Conservation (phyloP, 768 basidiomycete species). For the Hirschioporus abietinus region DNA sequence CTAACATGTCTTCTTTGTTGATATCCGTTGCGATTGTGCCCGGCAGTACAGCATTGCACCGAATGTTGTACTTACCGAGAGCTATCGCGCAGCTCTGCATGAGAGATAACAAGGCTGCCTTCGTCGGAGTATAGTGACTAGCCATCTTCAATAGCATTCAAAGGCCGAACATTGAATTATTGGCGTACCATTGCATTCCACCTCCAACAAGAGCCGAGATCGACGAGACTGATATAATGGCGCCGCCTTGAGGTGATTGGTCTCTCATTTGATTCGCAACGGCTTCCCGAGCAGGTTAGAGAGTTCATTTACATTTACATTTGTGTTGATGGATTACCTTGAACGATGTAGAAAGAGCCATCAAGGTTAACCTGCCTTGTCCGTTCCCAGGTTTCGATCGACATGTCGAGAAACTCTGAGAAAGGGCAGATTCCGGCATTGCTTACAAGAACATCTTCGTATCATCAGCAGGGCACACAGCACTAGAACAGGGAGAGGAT, state of each 20-base stretch:
- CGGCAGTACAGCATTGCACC: slow-evolving; percentile 67
- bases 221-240: slow-evolving; percentile 72
- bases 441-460: slow-evolving; percentile 43
- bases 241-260: slow-evolving; percentile 65
- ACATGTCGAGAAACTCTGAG: slow-evolving; percentile 68
- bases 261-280: slow-evolving; percentile 70
- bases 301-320: slow-evolving; percentile 1
- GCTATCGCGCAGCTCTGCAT: slow-evolving; percentile 81
- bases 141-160: not conserved
- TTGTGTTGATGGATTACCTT: slow-evolving; percentile 34
- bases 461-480: not conserved
- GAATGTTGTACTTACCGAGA: slow-evolving; percentile 69
- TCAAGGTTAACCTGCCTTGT: slow-evolving; percentile 71
- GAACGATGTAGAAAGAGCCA: slow-evolving; percentile 66
- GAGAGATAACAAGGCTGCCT: slow-evolving; percentile 69
- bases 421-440: slow-evolving; percentile 74
- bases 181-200: slow-evolving; percentile 53
- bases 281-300: slow-evolving; percentile 29
- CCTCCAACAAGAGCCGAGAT: slow-evolving; percentile 78
- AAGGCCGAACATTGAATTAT: slow-evolving; percentile 3
- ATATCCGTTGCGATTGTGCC: slow-evolving; percentile 76
- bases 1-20: slow-evolving; percentile 68
- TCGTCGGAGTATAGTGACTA: slow-evolving; percentile 75
- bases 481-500: slow-evolving; percentile 21
- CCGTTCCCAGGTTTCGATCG: slow-evolving; percentile 54